phyloP scores from a whole-genome alignment of 768 basidiomycete species.

The Butyriboletus loyo region DNA sequence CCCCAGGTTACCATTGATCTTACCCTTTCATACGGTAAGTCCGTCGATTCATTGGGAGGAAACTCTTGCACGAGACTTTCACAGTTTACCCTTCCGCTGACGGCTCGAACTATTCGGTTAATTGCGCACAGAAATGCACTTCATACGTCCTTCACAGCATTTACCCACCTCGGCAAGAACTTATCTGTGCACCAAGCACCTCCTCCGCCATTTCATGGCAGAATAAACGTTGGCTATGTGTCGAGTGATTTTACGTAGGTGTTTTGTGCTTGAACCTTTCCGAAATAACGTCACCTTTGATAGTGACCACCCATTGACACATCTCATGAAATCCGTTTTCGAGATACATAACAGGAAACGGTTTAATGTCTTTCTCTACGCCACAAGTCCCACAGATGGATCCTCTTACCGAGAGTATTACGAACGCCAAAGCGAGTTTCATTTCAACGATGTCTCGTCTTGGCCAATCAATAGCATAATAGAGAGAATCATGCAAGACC shows the following conservation, averaged over 20 bases:
- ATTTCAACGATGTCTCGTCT: conserved; percentile 42
- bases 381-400: conserved; percentile 46
- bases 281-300: background rate
- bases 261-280: background rate
- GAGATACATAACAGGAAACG: conserved; percentile 37
- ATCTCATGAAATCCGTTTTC: conserved; percentile 53
- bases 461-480: conserved; percentile 37
- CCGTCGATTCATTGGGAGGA: background rate
- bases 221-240: conserved; percentile 48
- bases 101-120: conserved; percentile 39
- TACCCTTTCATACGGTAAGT: conserved; percentile 50
- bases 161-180: conserved; percentile 30
- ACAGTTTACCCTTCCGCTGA: conserved; percentile 47
- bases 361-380: conserved; percentile 46
- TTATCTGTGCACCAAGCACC: conserved; percentile 39
- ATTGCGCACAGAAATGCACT: conserved; percentile 49
- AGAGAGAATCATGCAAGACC: conserved; percentile 38
- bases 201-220: conserved; percentile 37
- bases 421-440: conserved; percentile 34
- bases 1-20: conserved; percentile 38
- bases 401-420: conserved; percentile 43
- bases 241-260: conserved; percentile 46
- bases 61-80: background rate
- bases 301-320: conserved; percentile 50
- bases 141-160: conserved; percentile 41